phyloP scores from a whole-genome alignment of 306 rosid genomes.

The Potentilla sterilis region DNA sequence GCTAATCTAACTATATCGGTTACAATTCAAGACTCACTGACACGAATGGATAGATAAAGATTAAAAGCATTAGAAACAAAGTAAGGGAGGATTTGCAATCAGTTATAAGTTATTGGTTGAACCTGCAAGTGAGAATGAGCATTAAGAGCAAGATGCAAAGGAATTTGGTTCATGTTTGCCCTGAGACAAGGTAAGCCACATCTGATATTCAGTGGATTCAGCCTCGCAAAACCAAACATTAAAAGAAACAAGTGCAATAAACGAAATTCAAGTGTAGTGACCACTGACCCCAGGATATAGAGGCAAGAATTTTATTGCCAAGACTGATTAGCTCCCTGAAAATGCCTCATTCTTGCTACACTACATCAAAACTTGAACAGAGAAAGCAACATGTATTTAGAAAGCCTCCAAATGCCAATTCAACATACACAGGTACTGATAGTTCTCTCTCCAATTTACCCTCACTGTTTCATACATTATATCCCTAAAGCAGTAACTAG shows the following conservation, averaged over 20 bases:
- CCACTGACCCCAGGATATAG: neutral
- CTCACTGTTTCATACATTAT: constrained; percentile 44
- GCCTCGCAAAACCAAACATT: no score
- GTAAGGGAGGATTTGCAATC: neutral
- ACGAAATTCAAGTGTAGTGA: neutral
- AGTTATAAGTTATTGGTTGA: neutral
- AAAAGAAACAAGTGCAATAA: neutral
- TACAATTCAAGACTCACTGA: no score
- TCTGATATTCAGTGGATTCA: neutral
- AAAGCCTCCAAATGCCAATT: constrained; percentile 41
- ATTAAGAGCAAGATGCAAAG: no score
- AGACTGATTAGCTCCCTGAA: neutral
- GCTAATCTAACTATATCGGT: neutral
- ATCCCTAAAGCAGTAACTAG: constrained; percentile 55
- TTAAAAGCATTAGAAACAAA: neutral
- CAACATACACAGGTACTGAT: constrained; percentile 41
- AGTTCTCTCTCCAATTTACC: constrained; percentile 37
- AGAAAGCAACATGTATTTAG: constrained; percentile 29
- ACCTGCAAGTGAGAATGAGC: neutral
- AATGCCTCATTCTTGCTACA: constrained; percentile 13
- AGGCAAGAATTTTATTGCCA: neutral
- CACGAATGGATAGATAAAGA: no score
- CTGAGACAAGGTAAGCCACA: neutral
- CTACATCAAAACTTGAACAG: constrained; percentile 15
- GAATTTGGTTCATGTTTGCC: neutral